Base-by-base conservation (phyloP, 2,329 filamentous ascomycete species). In the Xylaria sp. region DNA sequence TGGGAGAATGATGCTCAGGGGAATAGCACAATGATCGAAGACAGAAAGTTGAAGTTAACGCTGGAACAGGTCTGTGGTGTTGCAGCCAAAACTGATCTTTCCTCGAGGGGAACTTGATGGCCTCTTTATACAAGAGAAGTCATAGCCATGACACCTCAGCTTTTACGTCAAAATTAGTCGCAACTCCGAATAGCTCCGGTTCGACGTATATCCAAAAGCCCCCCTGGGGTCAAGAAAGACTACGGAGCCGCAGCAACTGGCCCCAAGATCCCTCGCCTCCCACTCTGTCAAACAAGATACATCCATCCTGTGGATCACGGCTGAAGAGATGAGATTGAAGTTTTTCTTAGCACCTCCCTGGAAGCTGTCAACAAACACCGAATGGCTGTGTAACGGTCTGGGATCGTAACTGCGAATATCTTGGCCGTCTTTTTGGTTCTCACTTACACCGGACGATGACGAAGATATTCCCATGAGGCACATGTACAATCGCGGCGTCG, bases 271-370 rank as follows among this genome's bases (percentile, higher is more conserved):
- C 48, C 37, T 38, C 18, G 7, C 37, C 41, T 47, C 16, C 18
- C n/a, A 37, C 41, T 48, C 17, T 41, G 24, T 39, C 39, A 47
- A 44, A 24, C 26, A 22, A 21, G 45, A 48, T 42, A 52, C 18
- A 26, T 48, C 48, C 20, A 44, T 53, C 49, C 18, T 18, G 41
- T 56, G 55, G 55, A 55, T 59, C 48, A 61, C 52, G 42, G 45
- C 44, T 53, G 43, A 48, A 52, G 52, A 44, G 58, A 59, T 61
- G 55, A 53, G 52, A 61, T 61, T 47, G 22, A 39, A 54, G 52
- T 59, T 47, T 40, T 52, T 56, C 45, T 39, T 56, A 50, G 48
- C 52, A 39, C 48, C 34, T 46, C 40, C 39, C 52, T 42, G 17
- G 54, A 44, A 50, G 38, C 37, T 34, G n/a, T 44, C 17, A 34